A percentile compares a stretch with the other conserved stretches of the same genome.
These are phyloP conservation scores for Beauveria rudraprayagi DNA, from an alignment of 2,329 filamentous ascomycete genomes.

Conservation along the genomic window DNA sequence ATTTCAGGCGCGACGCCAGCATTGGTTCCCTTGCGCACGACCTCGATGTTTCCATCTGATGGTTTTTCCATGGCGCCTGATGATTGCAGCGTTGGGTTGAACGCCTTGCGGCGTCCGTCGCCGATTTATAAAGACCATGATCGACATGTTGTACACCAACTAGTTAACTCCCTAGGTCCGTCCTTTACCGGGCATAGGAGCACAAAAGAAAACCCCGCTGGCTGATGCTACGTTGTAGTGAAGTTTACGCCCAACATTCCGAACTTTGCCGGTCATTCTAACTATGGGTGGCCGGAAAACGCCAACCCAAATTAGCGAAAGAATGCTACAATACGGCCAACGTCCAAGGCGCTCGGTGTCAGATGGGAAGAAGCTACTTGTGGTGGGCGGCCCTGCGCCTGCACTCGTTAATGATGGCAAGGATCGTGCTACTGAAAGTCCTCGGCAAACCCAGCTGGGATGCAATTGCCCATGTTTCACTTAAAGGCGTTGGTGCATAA, in stretches of 20 bases:
- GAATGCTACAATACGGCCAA: too few relatives aligned
- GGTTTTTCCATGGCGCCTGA: background rate
- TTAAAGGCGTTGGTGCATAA: too few relatives aligned
- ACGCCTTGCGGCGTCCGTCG: background rate
- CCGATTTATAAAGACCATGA: background rate
- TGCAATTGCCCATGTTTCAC: too few relatives aligned
- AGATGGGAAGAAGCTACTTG: too few relatives aligned
- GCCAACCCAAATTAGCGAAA: too few relatives aligned
- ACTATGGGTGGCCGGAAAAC: too few relatives aligned
- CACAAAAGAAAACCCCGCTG: background rate
- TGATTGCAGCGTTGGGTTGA: background rate
- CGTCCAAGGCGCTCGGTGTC: too few relatives aligned
- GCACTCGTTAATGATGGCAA: too few relatives aligned
- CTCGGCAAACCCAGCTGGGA: too few relatives aligned
- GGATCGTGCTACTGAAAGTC: too few relatives aligned
- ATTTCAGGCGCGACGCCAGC: slow-evolving; percentile 11
- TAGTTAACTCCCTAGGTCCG: background rate
- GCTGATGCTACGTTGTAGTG: background rate
- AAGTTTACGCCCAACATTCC: background rate
- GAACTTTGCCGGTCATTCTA: background rate
- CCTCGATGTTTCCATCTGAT: background rate
- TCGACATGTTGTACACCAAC: background rate
- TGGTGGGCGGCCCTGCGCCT: too few relatives aligned
- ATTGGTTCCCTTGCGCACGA: background rate
- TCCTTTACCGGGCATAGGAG: background rate